Evolutionary conservation across 768 basidiomycete genomes (phyloP).

Genomic region (Tricholoma terreum): DNA sequence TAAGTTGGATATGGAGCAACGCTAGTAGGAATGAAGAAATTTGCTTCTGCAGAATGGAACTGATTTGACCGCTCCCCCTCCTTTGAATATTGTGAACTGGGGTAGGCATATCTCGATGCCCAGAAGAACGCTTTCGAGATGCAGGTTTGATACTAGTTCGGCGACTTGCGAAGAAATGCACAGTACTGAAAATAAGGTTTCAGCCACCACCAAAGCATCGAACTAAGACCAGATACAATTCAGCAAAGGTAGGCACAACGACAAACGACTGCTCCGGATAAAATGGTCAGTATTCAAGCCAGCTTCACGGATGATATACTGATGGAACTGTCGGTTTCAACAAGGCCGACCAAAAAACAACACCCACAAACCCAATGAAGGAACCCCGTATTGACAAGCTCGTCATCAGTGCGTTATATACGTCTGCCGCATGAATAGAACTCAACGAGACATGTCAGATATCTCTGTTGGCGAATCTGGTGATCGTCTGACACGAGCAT

Average conservation of each 20-base stretch:
- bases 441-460: constrained; percentile 43
- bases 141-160: no score
- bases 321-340: not conserved
- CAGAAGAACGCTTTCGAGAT: no score
- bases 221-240: constrained; percentile 25
- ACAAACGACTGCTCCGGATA: constrained; percentile 36
- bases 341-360: constrained; percentile 85
- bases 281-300: constrained; percentile 36
- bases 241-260: constrained; percentile 35
- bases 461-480: constrained; percentile 99
- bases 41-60: no score
- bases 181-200: constrained; percentile 39
- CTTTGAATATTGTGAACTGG: no score
- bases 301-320: constrained; percentile 6
- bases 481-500: constrained; percentile 97
- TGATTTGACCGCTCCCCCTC: no score
- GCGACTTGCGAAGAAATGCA: constrained; percentile 28
- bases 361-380: constrained; percentile 92
- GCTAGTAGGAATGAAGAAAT: no score
- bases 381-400: constrained; percentile 98
- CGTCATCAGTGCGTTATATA: constrained; percentile 85
- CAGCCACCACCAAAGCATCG: constrained; percentile 33
- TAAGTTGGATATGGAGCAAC: no score
- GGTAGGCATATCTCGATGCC: no score
- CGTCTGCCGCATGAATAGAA: constrained; percentile 3